Conservation (phyloP, 805 yeast genomes). For the Saccharomycopsis sp. region DNA sequence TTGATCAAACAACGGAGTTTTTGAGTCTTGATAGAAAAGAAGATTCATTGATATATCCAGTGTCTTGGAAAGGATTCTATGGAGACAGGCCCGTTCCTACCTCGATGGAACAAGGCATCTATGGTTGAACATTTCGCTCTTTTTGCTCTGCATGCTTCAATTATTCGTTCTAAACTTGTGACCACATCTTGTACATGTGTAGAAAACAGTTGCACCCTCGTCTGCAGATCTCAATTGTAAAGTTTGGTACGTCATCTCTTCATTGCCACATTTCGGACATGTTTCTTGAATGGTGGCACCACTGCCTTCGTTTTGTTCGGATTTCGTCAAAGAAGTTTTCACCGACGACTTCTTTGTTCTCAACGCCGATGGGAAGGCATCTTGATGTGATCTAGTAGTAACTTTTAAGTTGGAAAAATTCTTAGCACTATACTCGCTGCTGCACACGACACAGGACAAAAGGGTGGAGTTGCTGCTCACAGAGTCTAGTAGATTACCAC, state of each 20-base stretch:
- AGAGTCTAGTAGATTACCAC: slow-evolving; percentile 84
- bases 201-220: slow-evolving; percentile 99
- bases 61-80: slow-evolving; percentile 79
- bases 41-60: slow-evolving; percentile 43
- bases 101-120: slow-evolving; percentile 73
- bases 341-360: slow-evolving; percentile 81
- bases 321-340: slow-evolving; percentile 67
- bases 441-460: slow-evolving; percentile 38
- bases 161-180: slow-evolving; percentile 93
- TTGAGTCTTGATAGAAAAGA: slow-evolving; percentile 1
- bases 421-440: slow-evolving; percentile 29
- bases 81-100: slow-evolving; percentile 61
- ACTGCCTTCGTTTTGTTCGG: slow-evolving; percentile 60
- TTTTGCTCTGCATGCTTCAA: slow-evolving; percentile 27
- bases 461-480: slow-evolving; percentile 48
- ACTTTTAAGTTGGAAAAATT: slow-evolving; percentile 75
- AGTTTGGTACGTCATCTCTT: slow-evolving; percentile 97
- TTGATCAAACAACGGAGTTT: slow-evolving; percentile 2
- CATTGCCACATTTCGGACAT: slow-evolving; percentile 98
- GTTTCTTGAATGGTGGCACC: slow-evolving; percentile 97
- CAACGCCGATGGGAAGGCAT: slow-evolving; percentile 86
- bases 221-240: slow-evolving; percentile 95
- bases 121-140: slow-evolving; percentile 34
- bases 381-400: slow-evolving; percentile 77
- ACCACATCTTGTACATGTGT: slow-evolving; percentile 90